Conservation (phyloP, 2,329 filamentous ascomycete genomes). For the Pseudopithomyces chartarum region DNA sequence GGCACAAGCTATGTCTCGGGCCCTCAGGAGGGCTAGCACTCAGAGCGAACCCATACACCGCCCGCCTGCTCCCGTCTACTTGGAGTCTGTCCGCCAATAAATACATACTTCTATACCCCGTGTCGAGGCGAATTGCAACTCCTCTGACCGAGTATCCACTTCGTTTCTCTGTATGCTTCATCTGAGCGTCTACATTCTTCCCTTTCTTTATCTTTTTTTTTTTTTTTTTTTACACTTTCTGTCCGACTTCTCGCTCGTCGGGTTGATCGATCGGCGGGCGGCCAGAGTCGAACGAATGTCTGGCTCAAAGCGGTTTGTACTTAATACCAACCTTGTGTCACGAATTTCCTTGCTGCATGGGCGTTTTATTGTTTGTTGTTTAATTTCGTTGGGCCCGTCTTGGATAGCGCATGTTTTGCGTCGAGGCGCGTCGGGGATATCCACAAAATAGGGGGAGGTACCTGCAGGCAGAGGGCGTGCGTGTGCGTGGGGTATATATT, state of each 20-base stretch:
- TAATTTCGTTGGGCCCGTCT: neutral
- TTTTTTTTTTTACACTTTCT: neutral
- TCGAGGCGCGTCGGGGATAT: neutral
- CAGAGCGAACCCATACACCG: neutral
- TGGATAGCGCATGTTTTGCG: neutral
- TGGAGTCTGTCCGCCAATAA: neutral
- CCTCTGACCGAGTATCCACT: neutral
- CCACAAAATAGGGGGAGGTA: conserved; percentile 5
- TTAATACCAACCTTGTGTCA: neutral
- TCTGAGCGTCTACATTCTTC: no score
- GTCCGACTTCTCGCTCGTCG: no score
- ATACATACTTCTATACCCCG: neutral
- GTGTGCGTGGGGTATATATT: no score
- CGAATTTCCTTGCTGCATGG: conserved; percentile 7
- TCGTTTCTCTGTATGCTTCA: conserved; percentile 3
- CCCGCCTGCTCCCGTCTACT: no score
- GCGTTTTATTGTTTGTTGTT: neutral
- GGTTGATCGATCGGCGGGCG: no score
- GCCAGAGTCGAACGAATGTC: no score
- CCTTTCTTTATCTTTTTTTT: no score
- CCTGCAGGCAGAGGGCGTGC: neutral
- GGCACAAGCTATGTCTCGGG: neutral
- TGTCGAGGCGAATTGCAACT: neutral
- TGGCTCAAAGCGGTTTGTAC: neutral
- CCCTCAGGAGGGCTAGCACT: neutral